phyloP scores from a whole-genome alignment of 345 rosid genomes.

The Citrus maxima region DNA sequence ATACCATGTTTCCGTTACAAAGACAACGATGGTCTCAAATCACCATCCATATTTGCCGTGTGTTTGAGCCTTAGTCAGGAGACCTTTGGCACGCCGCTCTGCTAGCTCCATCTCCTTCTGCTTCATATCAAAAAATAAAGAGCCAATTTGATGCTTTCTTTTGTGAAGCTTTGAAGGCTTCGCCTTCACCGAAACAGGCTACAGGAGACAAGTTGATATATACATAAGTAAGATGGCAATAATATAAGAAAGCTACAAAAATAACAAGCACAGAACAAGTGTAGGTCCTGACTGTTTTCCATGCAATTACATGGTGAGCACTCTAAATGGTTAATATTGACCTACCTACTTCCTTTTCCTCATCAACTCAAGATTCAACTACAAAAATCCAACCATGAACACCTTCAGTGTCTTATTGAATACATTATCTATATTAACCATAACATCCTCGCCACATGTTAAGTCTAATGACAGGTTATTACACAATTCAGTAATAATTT shows the following conservation, averaged over 20 bases:
- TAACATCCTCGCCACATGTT: background rate
- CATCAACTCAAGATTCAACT: background rate
- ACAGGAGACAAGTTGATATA: slow-evolving; percentile 5
- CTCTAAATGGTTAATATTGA: background rate
- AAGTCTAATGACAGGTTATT: background rate
- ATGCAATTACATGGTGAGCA: background rate
- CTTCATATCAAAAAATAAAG: slow-evolving; percentile 75
- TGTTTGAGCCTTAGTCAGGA: slow-evolving; percentile 86
- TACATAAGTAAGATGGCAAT: background rate
- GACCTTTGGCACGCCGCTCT: slow-evolving; percentile 83
- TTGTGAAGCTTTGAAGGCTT: slow-evolving; percentile 90
- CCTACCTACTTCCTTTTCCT: background rate
- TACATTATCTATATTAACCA: background rate
- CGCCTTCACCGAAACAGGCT: slow-evolving; percentile 84
- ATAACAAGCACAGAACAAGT: background rate
- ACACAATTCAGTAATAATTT: background rate
- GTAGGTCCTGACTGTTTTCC: background rate
- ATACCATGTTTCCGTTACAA: background rate
- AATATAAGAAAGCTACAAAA: background rate
- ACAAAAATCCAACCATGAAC: background rate
- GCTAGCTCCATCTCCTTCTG: slow-evolving; percentile 80
- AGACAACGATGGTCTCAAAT: slow-evolving; percentile 15
- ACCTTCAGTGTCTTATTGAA: background rate
- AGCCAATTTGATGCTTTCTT: slow-evolving; percentile 95
- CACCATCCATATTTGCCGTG: slow-evolving; percentile 95